Base-by-base conservation (phyloP, 805 yeast species). In the Pichia nanzhaoensis region DNA sequence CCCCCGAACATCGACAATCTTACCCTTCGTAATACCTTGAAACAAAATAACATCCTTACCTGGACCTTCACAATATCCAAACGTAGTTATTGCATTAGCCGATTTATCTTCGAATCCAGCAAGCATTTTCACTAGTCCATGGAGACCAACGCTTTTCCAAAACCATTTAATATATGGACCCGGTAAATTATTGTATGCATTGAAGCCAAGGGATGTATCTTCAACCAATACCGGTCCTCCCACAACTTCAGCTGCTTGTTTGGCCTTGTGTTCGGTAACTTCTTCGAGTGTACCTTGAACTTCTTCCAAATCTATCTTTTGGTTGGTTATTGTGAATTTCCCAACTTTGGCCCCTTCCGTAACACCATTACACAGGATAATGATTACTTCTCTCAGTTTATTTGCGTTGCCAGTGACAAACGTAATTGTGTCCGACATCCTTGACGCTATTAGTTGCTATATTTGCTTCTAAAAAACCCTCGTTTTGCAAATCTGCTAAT, bases 121-220 rank as follows among this genome's bases (percentile, higher is more conserved):
- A 34, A 95, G 69, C 82, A 91, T 74, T 55, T 83, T 80, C 47
- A 81, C 84, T 45, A 91, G 67, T 2, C 91, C 91, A 13, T 76
- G 77, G 30, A 85, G 72, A 0, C 97, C 97, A 52, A 90, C 62
- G 13, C 76, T 65, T 51, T 80, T 69, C 37, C 87, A 74, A 65
- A 93, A 93, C 99, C 99, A 91, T 64, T 91, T 91, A 65, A 77
- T 75, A 45, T 64, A 65, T 1, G 98, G 98, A 20, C 99, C 99
- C 3, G 99, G 99, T 41, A 93, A 73, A 50, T 73, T 71, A 42
- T 84, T 80, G 58, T 83, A 72, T 2, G 95, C 96, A 41, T 75
- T 75, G 64, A 84, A 93, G 4, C 84, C 86, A 34, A 93, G 74
- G 41, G 95, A 90, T 0, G 99, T 93, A 57, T 93, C 99, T 60